Evolutionary conservation across 2,329 filamentous ascomycete genomes (phyloP), one percentile per base, ranked within the genome.

Genomic region (Exophiala bonariae): DNA sequence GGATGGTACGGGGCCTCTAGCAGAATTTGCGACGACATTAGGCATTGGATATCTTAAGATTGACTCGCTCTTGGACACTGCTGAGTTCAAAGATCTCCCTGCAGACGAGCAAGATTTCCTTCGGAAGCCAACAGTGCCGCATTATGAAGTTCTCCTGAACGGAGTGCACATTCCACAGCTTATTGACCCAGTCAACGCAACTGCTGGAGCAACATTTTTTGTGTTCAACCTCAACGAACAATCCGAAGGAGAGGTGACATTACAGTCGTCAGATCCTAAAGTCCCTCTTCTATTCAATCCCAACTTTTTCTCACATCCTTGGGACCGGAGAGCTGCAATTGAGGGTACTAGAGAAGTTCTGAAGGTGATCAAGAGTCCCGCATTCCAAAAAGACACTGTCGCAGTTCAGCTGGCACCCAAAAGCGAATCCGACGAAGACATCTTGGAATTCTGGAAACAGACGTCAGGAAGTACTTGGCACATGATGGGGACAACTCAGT

Each of bases 401-500:
- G 60, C 59, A 1, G 63, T 66, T 36, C 53, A 79, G 16, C 61
- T 66, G 1, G 73, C 62, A 1, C 77, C 80, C 0, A 57, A 66
- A 11, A 71, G 71, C 10, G 70, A 73, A 0, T 72, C 69, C 0
- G 79, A 82, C 20, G 78, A 79, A 41, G 78, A 82, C 47, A 66
- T 85, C 10, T 49, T 71, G 19, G 68, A 69, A 13, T 67, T 71
- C 55, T 80, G 71, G 71, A 66, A 62, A 42, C 61, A 72, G 20
- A 73, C 62, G 18, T 64, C 70, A 14, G 67, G 61, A 22, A 77
- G 71, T 2, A 77, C 66, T 46, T 82, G 72, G 75, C 79, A 78
- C 60, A 81, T 74, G 74, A 77, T 69, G 1, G 76, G 78, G 0
- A 84, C 80, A 0, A 71, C 70, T 5, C 76, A 75, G 59, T 84